Percentiles rank a stretch among this genome's conserved stretches.
These are phyloP conservation scores for Apophysomyces ossiformis DNA, from an alignment of 371 early-diverging fungal species.

Conservation along the genomic window DNA sequence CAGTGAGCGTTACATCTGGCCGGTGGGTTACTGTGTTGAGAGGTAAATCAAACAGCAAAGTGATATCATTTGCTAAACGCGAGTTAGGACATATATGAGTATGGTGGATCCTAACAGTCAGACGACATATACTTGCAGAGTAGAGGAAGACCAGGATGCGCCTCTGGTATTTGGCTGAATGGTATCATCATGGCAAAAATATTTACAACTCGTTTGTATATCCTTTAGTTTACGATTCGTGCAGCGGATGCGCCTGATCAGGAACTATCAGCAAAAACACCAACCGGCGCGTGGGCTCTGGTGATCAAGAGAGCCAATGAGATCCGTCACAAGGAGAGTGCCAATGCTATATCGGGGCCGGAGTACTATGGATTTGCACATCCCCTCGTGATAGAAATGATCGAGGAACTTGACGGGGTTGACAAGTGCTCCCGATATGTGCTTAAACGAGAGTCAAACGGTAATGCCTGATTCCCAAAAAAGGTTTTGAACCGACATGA, in stretches of 20 bases:
- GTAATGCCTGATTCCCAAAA: slow-evolving; percentile 8
- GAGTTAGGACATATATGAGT: slow-evolving; percentile 68
- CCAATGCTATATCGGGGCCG: slow-evolving; percentile 87
- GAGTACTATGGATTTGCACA: slow-evolving; percentile 93
- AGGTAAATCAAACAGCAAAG: slow-evolving; percentile 16
- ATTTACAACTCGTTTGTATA: background rate
- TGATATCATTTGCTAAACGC: slow-evolving; percentile 7
- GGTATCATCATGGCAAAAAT: background rate
- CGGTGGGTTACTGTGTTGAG: slow-evolving; percentile 27
- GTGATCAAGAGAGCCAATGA: slow-evolving; percentile 78
- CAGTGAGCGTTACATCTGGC: slow-evolving; percentile 36
- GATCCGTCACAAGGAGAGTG: slow-evolving; percentile 72
- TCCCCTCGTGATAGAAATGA: slow-evolving; percentile 83
- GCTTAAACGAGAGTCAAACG: slow-evolving; percentile 10
- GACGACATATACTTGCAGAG: slow-evolving; percentile 75
- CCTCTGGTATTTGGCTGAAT: slow-evolving; percentile 53
- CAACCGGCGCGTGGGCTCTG: slow-evolving; percentile 89
- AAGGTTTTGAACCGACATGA: slow-evolving; percentile 3
- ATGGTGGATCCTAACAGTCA: slow-evolving; percentile 67
- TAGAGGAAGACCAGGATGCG: slow-evolving; percentile 81
- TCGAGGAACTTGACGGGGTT: slow-evolving; percentile 82
- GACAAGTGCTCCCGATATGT: slow-evolving; percentile 57
- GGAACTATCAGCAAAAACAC: slow-evolving; percentile 69
- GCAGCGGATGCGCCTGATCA: slow-evolving; percentile 71
- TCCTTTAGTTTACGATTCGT: slow-evolving; percentile 69